Evolutionary conservation across 1,284 basidiomycete species (phyloP).

Genomic region (Moesziomyces antarcticus): DNA sequence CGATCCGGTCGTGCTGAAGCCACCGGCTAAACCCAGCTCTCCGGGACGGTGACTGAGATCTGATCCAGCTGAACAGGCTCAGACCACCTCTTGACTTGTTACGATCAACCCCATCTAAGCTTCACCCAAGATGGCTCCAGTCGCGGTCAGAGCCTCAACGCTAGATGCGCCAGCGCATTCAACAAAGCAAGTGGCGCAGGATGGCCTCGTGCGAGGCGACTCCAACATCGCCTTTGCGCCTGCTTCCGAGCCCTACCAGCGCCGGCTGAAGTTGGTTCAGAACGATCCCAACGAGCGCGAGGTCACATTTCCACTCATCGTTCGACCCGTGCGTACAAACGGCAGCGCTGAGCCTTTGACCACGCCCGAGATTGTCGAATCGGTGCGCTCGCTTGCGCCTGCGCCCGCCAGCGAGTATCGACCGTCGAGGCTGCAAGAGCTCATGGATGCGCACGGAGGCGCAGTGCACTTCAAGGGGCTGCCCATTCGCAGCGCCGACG

Average conservation of each 20-base stretch:
- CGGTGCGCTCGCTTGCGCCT: constrained; percentile 17
- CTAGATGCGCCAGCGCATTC: background rate
- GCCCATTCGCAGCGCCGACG: constrained; percentile 38
- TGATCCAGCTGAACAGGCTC: background rate
- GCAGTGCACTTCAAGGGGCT: constrained; percentile 40
- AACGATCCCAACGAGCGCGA: constrained; percentile 18
- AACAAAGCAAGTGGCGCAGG: constrained; percentile 9
- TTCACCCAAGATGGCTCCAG: constrained; percentile 20
- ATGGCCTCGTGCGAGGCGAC: background rate
- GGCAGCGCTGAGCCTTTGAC: constrained; percentile 2
- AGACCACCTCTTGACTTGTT: too few relatives aligned
- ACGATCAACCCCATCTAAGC: background rate
- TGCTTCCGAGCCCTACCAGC: constrained; percentile 23
- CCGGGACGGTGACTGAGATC: background rate
- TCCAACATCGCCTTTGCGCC: constrained; percentile 15
- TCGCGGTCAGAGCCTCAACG: constrained; percentile 15
- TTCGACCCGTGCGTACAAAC: constrained; percentile 6
- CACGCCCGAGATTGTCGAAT: constrained; percentile 9
- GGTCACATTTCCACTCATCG: constrained; percentile 28
- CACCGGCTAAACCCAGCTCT: background rate
- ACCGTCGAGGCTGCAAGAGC: constrained; percentile 21
- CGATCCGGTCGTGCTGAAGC: background rate
- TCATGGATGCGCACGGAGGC: constrained; percentile 37
- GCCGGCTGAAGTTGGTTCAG: constrained; percentile 27
- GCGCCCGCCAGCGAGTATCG: constrained; percentile 6